Evolutionary conservation across 2,329 filamentous ascomycete species (phyloP).

Genomic region (Penicillium capsulatum): DNA sequence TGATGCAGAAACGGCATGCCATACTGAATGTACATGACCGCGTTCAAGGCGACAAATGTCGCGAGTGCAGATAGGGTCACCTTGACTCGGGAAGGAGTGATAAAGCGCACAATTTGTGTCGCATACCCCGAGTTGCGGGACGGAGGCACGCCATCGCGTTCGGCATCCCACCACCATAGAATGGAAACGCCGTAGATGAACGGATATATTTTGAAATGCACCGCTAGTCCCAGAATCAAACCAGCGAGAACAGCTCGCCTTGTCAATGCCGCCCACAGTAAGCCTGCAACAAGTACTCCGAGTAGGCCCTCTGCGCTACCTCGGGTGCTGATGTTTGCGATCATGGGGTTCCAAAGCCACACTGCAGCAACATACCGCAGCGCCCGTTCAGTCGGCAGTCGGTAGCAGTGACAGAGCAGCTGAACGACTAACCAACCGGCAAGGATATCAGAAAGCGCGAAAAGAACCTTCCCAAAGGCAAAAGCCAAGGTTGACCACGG

Average conservation of each 20-base stretch:
- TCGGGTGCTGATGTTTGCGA: slow-evolving; percentile 90
- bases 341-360: slow-evolving; percentile 97
- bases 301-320: slow-evolving; percentile 90
- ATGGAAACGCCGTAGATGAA: slow-evolving; percentile 78
- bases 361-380: slow-evolving; percentile 70
- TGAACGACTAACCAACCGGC: slow-evolving; percentile 73
- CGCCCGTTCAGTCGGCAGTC: slow-evolving; percentile 54
- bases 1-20: slow-evolving; percentile 77
- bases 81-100: slow-evolving; percentile 38
- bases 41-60: slow-evolving; percentile 71
- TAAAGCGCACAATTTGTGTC: slow-evolving; percentile 27
- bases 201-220: slow-evolving; percentile 98
- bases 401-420: slow-evolving; percentile 47
- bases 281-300: slow-evolving; percentile 73
- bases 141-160: slow-evolving; percentile 14
- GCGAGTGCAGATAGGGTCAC: slow-evolving; percentile 57
- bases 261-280: slow-evolving; percentile 76
- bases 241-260: slow-evolving; percentile 64
- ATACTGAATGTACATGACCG: slow-evolving; percentile 74
- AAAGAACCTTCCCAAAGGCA: slow-evolving; percentile 81
- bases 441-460: slow-evolving; percentile 75
- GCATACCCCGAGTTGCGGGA: slow-evolving; percentile 6
- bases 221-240: slow-evolving; percentile 70
- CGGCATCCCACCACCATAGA: slow-evolving; percentile 41
- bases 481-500: slow-evolving; percentile 43